Evolutionary conservation across 805 yeast genomes (phyloP), one percentile per base, ranked within the genome.

Genomic region (Barnettozyma siamensis): DNA sequence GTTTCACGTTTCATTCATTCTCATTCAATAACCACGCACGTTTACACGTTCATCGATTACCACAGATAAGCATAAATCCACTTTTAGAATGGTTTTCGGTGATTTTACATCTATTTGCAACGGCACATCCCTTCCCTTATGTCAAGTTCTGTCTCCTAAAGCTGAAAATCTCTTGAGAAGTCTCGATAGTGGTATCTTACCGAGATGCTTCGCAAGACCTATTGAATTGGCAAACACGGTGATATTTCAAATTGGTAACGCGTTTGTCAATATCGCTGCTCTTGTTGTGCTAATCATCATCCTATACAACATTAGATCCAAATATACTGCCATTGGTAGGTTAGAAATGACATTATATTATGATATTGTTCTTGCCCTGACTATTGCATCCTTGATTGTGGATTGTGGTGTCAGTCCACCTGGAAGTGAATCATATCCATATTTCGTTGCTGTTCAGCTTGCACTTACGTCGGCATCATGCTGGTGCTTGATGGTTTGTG

Each of bases 401-500:
- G 96, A 91, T 56, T 80, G 94, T 49, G 98, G 98, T 16, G 96
- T 91, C 1, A 73, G 85, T 11, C 96, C 98, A 1, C 93, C 95
- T 1, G 83, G 89, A 3, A 76, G 93, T 2, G 55, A 57, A 2
- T 69, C 87, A 4, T 91, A 78, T 57, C 83, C 87, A 1, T 88
- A 83, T 59, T 84, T 89, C 59, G 96, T 87, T 5, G 78, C 93
- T 12, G 69, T 81, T 7, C 97, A 91, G 59, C 59, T 82, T 18
- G 96, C 91, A 0, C 54, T 86, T 16, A 72, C 83, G 0, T 78
- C 88, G 11, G 81, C 85, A 0, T 72, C 80, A 27, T 84, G 95
- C 55, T 70, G 81, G 69, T 63, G 83, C 31, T 60, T 91, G 40
- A 65, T 85, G 57, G 67, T 78, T 40, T 81, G 83, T 45, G 96